A percentile compares a stretch with the other conserved stretches of the same genome.
These are phyloP conservation scores for Podaxis sp. DNA, from an alignment of 768 basidiomycete genomes.

Conservation along the genomic window DNA sequence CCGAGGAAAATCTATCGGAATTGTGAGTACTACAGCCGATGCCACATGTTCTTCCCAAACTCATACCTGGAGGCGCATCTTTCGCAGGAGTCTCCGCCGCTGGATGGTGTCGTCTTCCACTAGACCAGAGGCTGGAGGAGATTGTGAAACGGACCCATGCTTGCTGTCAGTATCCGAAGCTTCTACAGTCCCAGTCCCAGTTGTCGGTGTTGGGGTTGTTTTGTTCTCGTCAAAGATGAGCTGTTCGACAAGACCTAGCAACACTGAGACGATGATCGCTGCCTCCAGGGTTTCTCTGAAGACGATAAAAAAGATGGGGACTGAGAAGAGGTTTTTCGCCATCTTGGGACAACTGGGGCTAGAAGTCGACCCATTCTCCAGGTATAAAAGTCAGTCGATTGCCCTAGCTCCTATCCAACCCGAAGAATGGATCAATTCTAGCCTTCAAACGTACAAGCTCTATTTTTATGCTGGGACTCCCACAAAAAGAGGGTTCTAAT, in stretches of 20 bases:
- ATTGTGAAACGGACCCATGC: slow-evolving; percentile 24
- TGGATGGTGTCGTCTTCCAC: slow-evolving; percentile 29
- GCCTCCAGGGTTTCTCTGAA: slow-evolving; percentile 95
- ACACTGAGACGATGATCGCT: slow-evolving; percentile 87
- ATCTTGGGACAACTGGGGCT: slow-evolving; percentile 34
- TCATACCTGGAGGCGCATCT: slow-evolving; percentile 66
- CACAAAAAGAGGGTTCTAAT: slow-evolving; percentile 6
- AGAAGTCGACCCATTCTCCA: neutral
- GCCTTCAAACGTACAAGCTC: neutral
- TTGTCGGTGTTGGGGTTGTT: slow-evolving; percentile 18
- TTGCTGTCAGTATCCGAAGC: slow-evolving; percentile 28
- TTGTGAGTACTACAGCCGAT: neutral
- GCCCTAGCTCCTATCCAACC: slow-evolving; percentile 1
- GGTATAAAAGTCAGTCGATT: slow-evolving; percentile 9
- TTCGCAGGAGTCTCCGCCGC: slow-evolving; percentile 53
- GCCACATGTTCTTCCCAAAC: neutral
- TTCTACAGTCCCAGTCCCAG: slow-evolving; percentile 11
- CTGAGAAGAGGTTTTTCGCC: slow-evolving; percentile 77
- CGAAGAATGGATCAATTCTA: neutral
- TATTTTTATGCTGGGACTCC: slow-evolving; percentile 1
- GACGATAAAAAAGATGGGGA: slow-evolving; percentile 95
- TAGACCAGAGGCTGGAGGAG: slow-evolving; percentile 20
- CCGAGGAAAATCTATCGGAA: slow-evolving; percentile 70
- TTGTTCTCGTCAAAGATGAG: slow-evolving; percentile 50
- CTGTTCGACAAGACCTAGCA: slow-evolving; percentile 90